Base-by-base conservation (phyloP, 1,139 yeast species). In the Pichia sp. region DNA sequence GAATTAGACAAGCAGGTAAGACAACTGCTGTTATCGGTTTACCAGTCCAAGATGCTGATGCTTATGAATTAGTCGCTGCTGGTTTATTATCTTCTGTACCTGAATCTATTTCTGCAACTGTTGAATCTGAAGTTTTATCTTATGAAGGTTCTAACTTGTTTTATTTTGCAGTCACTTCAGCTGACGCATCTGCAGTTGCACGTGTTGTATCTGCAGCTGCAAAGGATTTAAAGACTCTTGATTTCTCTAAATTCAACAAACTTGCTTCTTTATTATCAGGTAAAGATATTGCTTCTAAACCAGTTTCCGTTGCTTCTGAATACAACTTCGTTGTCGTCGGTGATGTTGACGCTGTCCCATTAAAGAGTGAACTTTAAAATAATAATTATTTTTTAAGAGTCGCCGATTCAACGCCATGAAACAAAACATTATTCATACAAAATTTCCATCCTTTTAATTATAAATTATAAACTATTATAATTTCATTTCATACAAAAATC, bases 261-360 rank as follows among this genome's bases (percentile, higher is more conserved):
- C 46, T 49, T 41, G 54, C 54, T 30, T 59, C 60, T 22, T 71
- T 74, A 52, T 63, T 68, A 55, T 70, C 74, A 63, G 61, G 69
- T 52, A 70, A 74, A 51, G 73, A 75, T 50, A 68, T 72, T 55
- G 66, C 70, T 51, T 66, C 75, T 41, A 70, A 75, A 60, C 73
- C 80, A 59, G 63, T 80, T 56, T 76, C 77, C 29, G 51, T 53
- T 39, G 52, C 60, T 55, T 23, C 44, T 23, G 80, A 80, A 60
- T 81, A 82, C 72, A 89, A 84, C 72, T 83, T 84, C 62, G 95
- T 84, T 55, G 96, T 94, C 54, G 82, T 87, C 55, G 99, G 99
- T 70, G 83, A 89, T 67, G 80, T 85, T 53, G 82, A 82, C 65
- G 80, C 78, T 57, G 80, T 92, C 69, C 97, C 98, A 62, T 86